Conservation (phyloP, 257 asterid species). For the Plectranthus barbatus region DNA sequence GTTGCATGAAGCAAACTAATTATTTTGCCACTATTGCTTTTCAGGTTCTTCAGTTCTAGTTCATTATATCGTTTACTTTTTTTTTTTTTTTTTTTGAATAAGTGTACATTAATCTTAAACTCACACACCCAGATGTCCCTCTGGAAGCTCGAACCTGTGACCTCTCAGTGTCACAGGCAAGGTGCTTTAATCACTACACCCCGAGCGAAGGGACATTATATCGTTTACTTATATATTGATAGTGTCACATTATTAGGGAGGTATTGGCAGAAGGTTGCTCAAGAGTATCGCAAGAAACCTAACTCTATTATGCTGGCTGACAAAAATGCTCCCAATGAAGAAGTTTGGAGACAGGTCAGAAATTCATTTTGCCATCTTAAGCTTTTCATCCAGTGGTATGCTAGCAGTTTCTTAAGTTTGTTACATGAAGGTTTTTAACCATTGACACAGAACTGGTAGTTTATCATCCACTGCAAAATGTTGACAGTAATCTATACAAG, state of each 20-base stretch:
- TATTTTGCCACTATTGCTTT: background rate
- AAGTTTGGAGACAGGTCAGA: slow-evolving; percentile 84
- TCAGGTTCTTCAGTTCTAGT: background rate
- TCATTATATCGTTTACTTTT: too few species aligned
- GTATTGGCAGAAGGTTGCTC: slow-evolving; percentile 84
- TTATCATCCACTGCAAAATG: slow-evolving; percentile 7
- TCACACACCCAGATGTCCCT: too few species aligned
- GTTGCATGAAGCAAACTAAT: background rate
- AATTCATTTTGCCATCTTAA: slow-evolving; percentile 7
- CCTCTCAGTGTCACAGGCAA: too few species aligned
- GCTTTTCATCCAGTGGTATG: slow-evolving; percentile 1
- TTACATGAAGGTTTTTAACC: slow-evolving; percentile 2
- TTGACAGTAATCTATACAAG: background rate
- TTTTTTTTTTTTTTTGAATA: too few species aligned
- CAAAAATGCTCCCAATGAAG: slow-evolving; percentile 97
- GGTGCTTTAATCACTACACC: too few species aligned
- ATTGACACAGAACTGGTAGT: background rate
- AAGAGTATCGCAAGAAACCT: slow-evolving; percentile 70
- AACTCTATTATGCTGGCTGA: slow-evolving; percentile 88
- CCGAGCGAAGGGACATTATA: too few species aligned
- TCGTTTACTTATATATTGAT: background rate
- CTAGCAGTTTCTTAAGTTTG: background rate
- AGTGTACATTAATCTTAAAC: too few species aligned
- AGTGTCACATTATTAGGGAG: slow-evolving; percentile 37
- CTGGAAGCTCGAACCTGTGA: too few species aligned